Evolutionary conservation across 1,284 basidiomycete species (phyloP).

Genomic region (Rhodotorula sp.): DNA sequence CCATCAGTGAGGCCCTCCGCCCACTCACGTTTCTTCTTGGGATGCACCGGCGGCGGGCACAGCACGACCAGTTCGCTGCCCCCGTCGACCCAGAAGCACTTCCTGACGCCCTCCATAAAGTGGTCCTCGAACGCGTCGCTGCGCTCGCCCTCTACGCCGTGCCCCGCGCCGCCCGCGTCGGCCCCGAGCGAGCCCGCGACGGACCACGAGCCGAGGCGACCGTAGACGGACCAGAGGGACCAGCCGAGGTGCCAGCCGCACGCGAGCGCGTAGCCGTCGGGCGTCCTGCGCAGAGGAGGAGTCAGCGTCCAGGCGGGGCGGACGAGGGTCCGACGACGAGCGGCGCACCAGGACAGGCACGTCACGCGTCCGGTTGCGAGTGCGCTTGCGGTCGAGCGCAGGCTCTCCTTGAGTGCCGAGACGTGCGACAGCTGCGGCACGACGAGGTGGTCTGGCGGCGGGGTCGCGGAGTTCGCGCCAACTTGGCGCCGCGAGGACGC

Average conservation of each 20-base stretch:
- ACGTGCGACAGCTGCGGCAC: slow-evolving; percentile 47
- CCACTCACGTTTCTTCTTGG: slow-evolving; percentile 37
- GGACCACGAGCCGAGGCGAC: slow-evolving; percentile 74
- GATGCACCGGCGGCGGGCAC: slow-evolving; percentile 38
- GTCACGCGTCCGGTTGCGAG: slow-evolving; percentile 67
- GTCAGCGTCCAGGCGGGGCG: not conserved
- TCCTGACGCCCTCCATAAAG: slow-evolving; percentile 75
- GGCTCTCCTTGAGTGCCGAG: slow-evolving; percentile 46
- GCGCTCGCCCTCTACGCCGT: slow-evolving; percentile 55
- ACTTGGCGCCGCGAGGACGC: too few relatives aligned
- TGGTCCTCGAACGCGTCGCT: slow-evolving; percentile 61
- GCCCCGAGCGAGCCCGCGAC: slow-evolving; percentile 55
- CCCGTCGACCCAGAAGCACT: slow-evolving; percentile 86
- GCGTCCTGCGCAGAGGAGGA: slow-evolving; percentile 59
- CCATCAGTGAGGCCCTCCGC: not conserved
- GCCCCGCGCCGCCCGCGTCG: slow-evolving; percentile 56
- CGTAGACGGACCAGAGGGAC: slow-evolving; percentile 88
- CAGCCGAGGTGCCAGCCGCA: slow-evolving; percentile 88
- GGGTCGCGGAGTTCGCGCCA: not conserved
- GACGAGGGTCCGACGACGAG: not conserved
- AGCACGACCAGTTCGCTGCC: slow-evolving; percentile 82
- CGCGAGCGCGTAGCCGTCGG: slow-evolving; percentile 96
- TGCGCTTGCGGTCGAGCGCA: slow-evolving; percentile 49
- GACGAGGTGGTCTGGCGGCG: slow-evolving; percentile 9
- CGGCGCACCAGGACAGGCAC: slow-evolving; percentile 66